These are phyloP conservation scores for Petunia secreta DNA, from an alignment of 257 asterid genomes.

Conservation along the genomic window DNA sequence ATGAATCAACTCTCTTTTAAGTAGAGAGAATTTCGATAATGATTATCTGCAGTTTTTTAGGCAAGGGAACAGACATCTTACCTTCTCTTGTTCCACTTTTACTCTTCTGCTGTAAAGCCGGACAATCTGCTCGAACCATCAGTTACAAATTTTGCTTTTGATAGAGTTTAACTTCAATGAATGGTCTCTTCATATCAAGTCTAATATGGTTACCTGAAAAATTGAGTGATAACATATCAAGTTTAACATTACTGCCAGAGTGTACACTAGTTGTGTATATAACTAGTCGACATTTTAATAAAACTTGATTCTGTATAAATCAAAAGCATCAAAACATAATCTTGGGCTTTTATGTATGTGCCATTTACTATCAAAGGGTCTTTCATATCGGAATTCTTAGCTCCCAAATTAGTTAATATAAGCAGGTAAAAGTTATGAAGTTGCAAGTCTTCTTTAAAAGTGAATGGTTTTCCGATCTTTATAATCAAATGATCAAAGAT, in stretches of 20 bases:
- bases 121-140: background rate
- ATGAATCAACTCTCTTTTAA: background rate
- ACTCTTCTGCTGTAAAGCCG: background rate
- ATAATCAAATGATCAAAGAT: background rate
- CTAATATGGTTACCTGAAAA: too few species aligned
- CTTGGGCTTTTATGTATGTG: background rate
- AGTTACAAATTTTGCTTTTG: background rate
- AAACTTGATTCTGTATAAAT: too few species aligned
- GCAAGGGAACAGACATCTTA: background rate
- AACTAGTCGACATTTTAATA: too few species aligned
- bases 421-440: background rate
- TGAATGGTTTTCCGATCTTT: background rate
- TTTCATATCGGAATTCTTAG: background rate
- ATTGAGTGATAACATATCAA: too few species aligned
- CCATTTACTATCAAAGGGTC: background rate
- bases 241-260: too few species aligned
- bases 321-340: background rate
- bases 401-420: background rate
- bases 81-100: background rate
- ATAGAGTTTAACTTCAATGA: too few species aligned
- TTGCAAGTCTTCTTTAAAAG: background rate
- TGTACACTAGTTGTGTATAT: too few species aligned
- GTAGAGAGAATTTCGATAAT: background rate
- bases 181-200: too few species aligned
- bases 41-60: constrained; percentile 17